Evolutionary conservation across 2,329 filamentous ascomycete species (phyloP).

Genomic region (Rutstroemia sp.): DNA sequence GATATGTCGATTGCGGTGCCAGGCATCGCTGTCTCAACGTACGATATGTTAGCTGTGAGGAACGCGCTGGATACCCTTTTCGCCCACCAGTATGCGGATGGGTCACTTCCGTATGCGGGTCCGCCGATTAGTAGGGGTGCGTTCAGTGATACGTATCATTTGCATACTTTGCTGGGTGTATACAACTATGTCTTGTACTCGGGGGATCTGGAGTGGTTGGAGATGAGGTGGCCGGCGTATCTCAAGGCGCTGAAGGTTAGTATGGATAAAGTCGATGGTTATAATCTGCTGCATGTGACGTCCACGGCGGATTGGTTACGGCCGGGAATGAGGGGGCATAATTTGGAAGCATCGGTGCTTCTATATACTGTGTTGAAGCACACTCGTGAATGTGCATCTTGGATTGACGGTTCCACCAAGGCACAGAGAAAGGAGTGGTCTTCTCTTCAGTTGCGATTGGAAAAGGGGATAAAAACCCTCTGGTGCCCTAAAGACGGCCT

Average conservation of each 20-base stretch:
- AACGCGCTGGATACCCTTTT: constrained; percentile 42
- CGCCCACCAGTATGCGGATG: constrained; percentile 30
- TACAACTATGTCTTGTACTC: constrained; percentile 52
- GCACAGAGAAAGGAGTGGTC: constrained; percentile 11
- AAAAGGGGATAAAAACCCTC: constrained; percentile 16
- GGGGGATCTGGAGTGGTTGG: constrained; percentile 44
- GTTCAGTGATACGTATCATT: constrained; percentile 50
- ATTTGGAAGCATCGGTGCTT: constrained; percentile 27
- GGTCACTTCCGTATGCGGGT: constrained; percentile 43
- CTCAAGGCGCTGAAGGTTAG: constrained; percentile 38
- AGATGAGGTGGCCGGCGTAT: constrained; percentile 42
- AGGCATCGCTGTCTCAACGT: constrained; percentile 47
- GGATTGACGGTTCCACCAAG: constrained; percentile 27
- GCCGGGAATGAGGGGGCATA: constrained; percentile 27
- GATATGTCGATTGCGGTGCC: constrained; percentile 52
- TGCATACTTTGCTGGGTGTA: constrained; percentile 50
- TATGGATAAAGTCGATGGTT: constrained; percentile 36
- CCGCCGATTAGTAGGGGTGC: constrained; percentile 37
- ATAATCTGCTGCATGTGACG: constrained; percentile 29
- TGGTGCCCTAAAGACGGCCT: constrained; percentile 36
- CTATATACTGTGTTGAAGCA: constrained; percentile 28
- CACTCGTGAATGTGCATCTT: constrained; percentile 36
- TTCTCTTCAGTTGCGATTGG: constrained; percentile 12
- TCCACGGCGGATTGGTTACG: constrained; percentile 25
- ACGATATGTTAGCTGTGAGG: constrained; percentile 40